Evolutionary conservation across 306 rosid species (phyloP), one percentile per base, ranked within the genome.

Genomic region (Gastrolobium villosum): DNA sequence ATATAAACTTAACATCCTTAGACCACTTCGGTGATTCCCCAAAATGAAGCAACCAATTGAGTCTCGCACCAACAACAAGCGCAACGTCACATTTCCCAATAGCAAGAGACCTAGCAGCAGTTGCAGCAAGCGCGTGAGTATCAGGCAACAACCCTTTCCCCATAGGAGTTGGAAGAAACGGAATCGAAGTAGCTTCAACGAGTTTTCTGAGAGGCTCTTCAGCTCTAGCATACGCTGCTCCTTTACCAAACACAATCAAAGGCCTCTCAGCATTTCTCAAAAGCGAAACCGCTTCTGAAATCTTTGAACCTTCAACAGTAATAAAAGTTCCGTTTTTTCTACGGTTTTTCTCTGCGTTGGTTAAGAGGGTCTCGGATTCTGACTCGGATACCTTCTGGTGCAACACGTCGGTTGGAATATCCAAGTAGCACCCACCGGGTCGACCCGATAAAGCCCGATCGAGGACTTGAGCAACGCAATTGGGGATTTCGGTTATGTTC

Each of bases 1-100:
- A 81, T 34, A 95, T 84, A 55, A 95, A 95, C 83, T 93, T 93
- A 5, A 93, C 97, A 67, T 90, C 94, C 66, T 87, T 82, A 0
- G 97, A 85, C 99, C 99, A 95, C 79, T 93, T 95, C 0, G 99
- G 99, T 1, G 96, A 87, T 72, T 95, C 97, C 5, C 99, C 99
- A 57, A 95, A 95, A 79, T 95, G 99, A 32, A 95, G 83, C 59
- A 95, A 69, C 98, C 99, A 93, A 70, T 95, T 95, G 32, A 95
- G 77, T 63, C 98, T 86, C 0, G 99, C 99, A 4, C 99, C 99
- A 10, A 95, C 88, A 0, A 95, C 93, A 44, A 93, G 80, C 1
- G 94, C 99, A 8, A 93, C 97, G n/a, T 95, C 99, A 30, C 99
- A 95, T 65, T 89, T 89, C 1, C 98, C 96, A 0, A 95, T 95